A percentile compares a stretch with the other conserved stretches of the same genome.
Evolutionary conservation across 768 basidiomycete genomes (phyloP).

Genomic region (Porpolomopsis calyptriformis): DNA sequence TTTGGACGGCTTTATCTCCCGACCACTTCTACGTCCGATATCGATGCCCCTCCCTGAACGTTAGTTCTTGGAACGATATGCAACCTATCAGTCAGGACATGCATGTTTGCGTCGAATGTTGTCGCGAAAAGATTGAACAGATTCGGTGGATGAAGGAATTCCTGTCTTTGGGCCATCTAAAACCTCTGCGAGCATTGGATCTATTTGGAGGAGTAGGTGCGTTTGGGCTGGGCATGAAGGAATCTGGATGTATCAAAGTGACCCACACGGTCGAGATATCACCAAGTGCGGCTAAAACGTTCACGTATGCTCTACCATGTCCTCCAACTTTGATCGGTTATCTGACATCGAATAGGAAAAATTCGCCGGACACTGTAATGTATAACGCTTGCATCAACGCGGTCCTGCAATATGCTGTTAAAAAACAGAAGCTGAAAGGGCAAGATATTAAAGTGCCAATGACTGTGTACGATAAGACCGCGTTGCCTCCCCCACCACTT

Average conservation of each 20-base stretch:
- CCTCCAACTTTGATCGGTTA: slow-evolving; percentile 2
- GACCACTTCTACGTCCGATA: slow-evolving; percentile 51
- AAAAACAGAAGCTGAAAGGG: slow-evolving; percentile 34
- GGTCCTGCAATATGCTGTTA: slow-evolving; percentile 48
- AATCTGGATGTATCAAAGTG: slow-evolving; percentile 43
- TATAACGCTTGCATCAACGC: slow-evolving; percentile 67
- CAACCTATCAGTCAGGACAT: slow-evolving; percentile 25
- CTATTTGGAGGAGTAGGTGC: slow-evolving; percentile 49
- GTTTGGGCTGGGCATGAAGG: slow-evolving; percentile 48
- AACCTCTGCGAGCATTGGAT: slow-evolving; percentile 29
- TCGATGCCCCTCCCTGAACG: slow-evolving; percentile 32
- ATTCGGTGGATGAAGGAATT: slow-evolving; percentile 25
- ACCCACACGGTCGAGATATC: slow-evolving; percentile 63
- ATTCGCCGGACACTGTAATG: slow-evolving; percentile 40
- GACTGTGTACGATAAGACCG: slow-evolving; percentile 28
- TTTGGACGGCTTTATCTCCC: slow-evolving; percentile 43
- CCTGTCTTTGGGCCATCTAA: slow-evolving; percentile 16
- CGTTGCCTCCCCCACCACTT: slow-evolving; percentile 36
- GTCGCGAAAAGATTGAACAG: slow-evolving; percentile 20
- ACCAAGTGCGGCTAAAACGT: slow-evolving; percentile 63
- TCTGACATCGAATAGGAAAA: slow-evolving; percentile 28
- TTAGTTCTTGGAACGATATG: slow-evolving; percentile 29
- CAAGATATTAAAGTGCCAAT: slow-evolving; percentile 29
- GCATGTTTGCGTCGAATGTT: slow-evolving; percentile 32
- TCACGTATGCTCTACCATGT: slow-evolving; percentile 33